phyloP scores from a whole-genome alignment of 805 yeast genomes.

The Wickerhamomyces subpelliculosus region DNA sequence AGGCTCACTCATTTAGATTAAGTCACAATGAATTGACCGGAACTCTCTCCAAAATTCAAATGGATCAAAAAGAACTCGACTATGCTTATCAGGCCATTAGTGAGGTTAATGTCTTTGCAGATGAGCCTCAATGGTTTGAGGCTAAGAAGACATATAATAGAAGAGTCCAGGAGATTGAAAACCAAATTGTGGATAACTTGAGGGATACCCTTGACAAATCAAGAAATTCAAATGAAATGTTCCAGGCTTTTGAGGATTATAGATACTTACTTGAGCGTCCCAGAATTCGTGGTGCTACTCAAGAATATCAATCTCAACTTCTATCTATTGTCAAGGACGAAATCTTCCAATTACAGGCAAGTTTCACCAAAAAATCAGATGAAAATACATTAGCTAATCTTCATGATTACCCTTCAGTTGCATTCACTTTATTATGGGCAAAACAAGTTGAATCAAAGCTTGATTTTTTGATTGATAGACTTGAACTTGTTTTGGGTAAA shows the following conservation, averaged over 20 bases:
- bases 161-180: slow-evolving; percentile 39
- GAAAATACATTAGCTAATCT: slow-evolving; percentile 31
- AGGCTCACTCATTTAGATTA: slow-evolving; percentile 38
- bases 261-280: slow-evolving; percentile 45
- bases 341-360: slow-evolving; percentile 33
- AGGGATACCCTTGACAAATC: slow-evolving; percentile 32
- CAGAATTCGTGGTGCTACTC: slow-evolving; percentile 48
- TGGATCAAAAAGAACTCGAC: slow-evolving; percentile 25
- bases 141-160: slow-evolving; percentile 36
- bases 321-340: slow-evolving; percentile 43
- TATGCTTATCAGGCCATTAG: slow-evolving; percentile 35
- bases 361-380: slow-evolving; percentile 27
- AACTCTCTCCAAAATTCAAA: slow-evolving; percentile 23
- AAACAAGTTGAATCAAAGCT: slow-evolving; percentile 42
- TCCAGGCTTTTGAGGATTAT: slow-evolving; percentile 42
- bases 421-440: slow-evolving; percentile 45
- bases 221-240: slow-evolving; percentile 40
- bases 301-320: slow-evolving; percentile 49
- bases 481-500: slow-evolving; percentile 48
- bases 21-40: slow-evolving; percentile 44
- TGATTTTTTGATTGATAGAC: slow-evolving; percentile 31
- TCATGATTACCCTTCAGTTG: slow-evolving; percentile 40
- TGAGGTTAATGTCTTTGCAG: slow-evolving; percentile 31
- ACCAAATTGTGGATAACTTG: slow-evolving; percentile 33
- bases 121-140: slow-evolving; percentile 32